Evolutionary conservation across 805 yeast genomes (phyloP).

Genomic region (Zygotorulaspora danielsina): DNA sequence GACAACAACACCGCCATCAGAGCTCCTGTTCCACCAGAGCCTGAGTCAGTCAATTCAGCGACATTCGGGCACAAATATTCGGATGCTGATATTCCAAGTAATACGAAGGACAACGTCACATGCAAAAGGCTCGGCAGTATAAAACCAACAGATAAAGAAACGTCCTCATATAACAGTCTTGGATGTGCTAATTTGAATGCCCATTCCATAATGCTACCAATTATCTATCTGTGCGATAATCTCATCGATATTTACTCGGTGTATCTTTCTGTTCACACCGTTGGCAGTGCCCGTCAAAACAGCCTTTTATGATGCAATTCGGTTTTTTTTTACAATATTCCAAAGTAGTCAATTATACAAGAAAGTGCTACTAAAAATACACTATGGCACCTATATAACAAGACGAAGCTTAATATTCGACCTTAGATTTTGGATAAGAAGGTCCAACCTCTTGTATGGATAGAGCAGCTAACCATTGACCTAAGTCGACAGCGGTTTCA

Average conservation of each 20-base stretch:
- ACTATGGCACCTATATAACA: no score
- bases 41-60: conserved; percentile 29
- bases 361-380: neutral
- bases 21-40: conserved; percentile 20
- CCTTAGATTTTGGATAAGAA: conserved; percentile 79
- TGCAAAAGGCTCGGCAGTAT: conserved; percentile 28
- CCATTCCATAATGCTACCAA: conserved; percentile 20
- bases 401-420: conserved; percentile 40
- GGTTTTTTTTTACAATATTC: no score
- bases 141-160: conserved; percentile 19
- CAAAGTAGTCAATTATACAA: neutral
- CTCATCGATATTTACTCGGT: no score
- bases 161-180: conserved; percentile 21
- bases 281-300: no score
- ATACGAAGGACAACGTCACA: conserved; percentile 27
- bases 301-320: no score
- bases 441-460: conserved; percentile 95
- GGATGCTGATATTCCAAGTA: conserved; percentile 36
- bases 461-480: conserved; percentile 94
- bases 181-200: conserved; percentile 29
- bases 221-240: no score
- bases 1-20: conserved; percentile 33
- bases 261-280: no score
- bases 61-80: conserved; percentile 37
- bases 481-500: conserved; percentile 64